Conservation (phyloP, 306 rosid species). For the Hippophae gyantsensis region DNA sequence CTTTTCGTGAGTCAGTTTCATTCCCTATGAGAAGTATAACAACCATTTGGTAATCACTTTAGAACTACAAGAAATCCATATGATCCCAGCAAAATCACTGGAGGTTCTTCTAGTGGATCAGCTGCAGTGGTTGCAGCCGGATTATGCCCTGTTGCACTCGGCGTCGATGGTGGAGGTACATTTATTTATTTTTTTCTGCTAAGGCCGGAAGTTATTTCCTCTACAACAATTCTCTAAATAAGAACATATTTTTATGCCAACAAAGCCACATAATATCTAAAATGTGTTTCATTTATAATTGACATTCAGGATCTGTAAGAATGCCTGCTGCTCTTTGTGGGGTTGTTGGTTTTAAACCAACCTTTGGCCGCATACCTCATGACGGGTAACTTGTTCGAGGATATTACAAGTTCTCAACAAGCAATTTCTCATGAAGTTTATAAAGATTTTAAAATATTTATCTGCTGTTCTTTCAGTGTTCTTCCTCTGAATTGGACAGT, state of each 20-base stretch:
- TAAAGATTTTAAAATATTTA: constrained; percentile 10
- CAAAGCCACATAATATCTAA: constrained; percentile 5
- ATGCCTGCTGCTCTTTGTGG: constrained; percentile 98
- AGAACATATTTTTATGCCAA: no score
- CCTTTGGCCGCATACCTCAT: constrained; percentile 72
- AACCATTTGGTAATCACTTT: not conserved
- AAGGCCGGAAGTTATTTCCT: not conserved
- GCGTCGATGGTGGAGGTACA: constrained; percentile 96
- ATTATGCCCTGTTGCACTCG: constrained; percentile 84
- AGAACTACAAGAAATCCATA: constrained; percentile 87
- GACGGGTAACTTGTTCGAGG: constrained; percentile 44
- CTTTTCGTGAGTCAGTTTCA: no score
- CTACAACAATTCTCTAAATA: no score
- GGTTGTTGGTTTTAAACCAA: constrained; percentile 84
- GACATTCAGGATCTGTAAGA: constrained; percentile 71
- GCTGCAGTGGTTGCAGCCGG: constrained; percentile 92
- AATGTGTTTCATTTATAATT: constrained; percentile 12
- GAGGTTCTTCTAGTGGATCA: constrained; percentile 98
- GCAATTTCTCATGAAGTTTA: not conserved
- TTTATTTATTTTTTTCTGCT: not conserved
- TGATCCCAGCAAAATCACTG: constrained; percentile 46
- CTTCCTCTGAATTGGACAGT: constrained; percentile 93
- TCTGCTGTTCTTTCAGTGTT: constrained; percentile 44
- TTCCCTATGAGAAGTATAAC: not conserved
- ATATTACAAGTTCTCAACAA: not conserved